Evolutionary conservation across 1,139 yeast species (phyloP).

Genomic region (Arxiozyma heterogenica): DNA sequence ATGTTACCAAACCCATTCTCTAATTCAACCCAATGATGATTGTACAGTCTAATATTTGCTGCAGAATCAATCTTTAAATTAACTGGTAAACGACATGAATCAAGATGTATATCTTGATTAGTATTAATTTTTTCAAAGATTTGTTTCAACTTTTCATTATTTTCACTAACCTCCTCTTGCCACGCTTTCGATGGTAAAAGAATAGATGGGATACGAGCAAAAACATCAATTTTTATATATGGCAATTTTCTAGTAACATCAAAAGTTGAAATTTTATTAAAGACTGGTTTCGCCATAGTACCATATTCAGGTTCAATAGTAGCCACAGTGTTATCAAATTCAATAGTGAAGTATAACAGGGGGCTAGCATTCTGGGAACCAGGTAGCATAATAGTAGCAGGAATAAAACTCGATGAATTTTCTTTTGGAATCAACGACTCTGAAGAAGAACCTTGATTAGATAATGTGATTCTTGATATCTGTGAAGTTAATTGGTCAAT

Average conservation of each 20-base stretch:
- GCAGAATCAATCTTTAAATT: conserved; percentile 33
- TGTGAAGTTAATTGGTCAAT: conserved; percentile 24
- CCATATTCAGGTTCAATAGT: conserved; percentile 77
- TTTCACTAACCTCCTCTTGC: conserved; percentile 26
- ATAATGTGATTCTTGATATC: conserved; percentile 21
- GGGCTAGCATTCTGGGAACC: conserved; percentile 41
- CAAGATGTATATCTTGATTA: conserved; percentile 36
- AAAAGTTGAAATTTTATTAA: conserved; percentile 84
- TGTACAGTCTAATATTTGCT: conserved; percentile 36
- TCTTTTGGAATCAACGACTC: conserved; percentile 27
- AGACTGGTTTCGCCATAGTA: conserved; percentile 51
- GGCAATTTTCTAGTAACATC: conserved; percentile 68
- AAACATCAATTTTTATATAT: conserved; percentile 57
- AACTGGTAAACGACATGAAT: conserved; percentile 30
- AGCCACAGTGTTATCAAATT: conserved; percentile 73
- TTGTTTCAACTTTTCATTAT: conserved; percentile 28
- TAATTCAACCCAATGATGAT: conserved; percentile 39
- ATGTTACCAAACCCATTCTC: conserved; percentile 35
- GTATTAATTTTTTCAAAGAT: conserved; percentile 30
- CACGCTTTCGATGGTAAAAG: conserved; percentile 42
- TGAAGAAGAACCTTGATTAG: conserved; percentile 23
- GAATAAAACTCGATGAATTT: conserved; percentile 38
- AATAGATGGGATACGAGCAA: conserved; percentile 65
- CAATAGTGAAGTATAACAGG: conserved; percentile 58
- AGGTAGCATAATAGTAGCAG: conserved; percentile 60